A percentile compares a stretch with the other conserved stretches of the same genome.
These are phyloP conservation scores for Pseudisothecium myosuroides DNA, from an alignment of 225 moss, liverwort and hornwort species.

Conservation along the genomic window DNA sequence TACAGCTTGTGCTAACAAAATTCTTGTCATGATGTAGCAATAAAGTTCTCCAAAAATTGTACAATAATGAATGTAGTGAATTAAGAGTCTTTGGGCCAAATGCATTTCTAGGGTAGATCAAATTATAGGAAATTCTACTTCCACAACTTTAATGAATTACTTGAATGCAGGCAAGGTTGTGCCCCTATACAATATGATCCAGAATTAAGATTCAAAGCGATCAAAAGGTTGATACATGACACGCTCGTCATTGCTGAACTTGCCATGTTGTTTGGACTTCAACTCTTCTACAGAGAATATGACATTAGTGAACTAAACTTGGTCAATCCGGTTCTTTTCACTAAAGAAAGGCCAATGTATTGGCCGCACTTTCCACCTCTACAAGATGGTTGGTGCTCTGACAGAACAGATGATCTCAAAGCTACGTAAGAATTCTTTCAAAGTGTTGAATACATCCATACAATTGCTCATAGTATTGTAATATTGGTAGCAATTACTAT, in stretches of 20 bases:
- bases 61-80: background rate
- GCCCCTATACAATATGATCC: slow-evolving; percentile 27
- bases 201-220: slow-evolving; percentile 6
- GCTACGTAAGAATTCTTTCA: slow-evolving; percentile 26
- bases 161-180: slow-evolving; percentile 50
- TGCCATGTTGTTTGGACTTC: slow-evolving; percentile 52
- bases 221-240: slow-evolving; percentile 14
- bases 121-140: background rate
- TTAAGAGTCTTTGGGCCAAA: too few species aligned
- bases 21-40: background rate
- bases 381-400: slow-evolving; percentile 41
- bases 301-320: slow-evolving; percentile 42
- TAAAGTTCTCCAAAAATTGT: background rate
- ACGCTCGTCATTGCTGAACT: slow-evolving; percentile 47
- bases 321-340: slow-evolving; percentile 46
- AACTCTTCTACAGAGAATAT: slow-evolving; percentile 40
- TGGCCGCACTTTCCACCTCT: slow-evolving; percentile 45
- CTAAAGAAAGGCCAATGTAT: slow-evolving; percentile 40
- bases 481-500: background rate
- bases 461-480: background rate
- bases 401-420: slow-evolving; percentile 34
- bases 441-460: background rate
- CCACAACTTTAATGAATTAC: background rate
- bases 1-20: background rate
- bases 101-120: background rate